phyloP scores from a whole-genome alignment of 192 early-diverging fungal species.

The Geosiphon pyriformis region DNA sequence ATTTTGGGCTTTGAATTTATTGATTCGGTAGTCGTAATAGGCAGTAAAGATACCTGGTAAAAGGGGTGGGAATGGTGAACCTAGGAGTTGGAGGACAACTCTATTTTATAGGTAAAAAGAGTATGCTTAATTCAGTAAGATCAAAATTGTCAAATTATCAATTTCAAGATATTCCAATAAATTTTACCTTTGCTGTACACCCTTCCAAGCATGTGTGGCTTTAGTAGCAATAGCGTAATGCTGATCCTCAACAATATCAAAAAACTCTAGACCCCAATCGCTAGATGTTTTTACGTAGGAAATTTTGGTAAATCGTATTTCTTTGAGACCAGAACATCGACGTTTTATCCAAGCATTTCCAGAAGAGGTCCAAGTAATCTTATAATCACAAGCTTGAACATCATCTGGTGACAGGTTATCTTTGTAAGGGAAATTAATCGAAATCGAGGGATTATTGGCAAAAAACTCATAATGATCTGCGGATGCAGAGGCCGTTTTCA shows the following conservation, averaged over 20 bases:
- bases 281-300: background rate
- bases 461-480: background rate
- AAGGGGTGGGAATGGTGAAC: background rate
- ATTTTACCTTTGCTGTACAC: background rate
- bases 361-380: background rate
- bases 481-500: background rate
- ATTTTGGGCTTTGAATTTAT: background rate
- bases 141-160: too few species aligned
- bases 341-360: background rate
- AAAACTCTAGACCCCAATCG: background rate
- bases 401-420: background rate
- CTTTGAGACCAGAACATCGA: background rate
- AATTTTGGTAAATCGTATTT: background rate
- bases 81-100: background rate
- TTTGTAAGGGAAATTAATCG: background rate
- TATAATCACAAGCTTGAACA: background rate
- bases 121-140: too few species aligned
- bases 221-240: background rate
- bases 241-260: background rate
- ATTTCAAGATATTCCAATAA: too few species aligned
- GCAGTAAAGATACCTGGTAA: background rate
- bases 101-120: too few species aligned
- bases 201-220: background rate
- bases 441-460: background rate
- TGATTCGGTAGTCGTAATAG: background rate